Conservation (phyloP, 371 early-diverging fungal species). For the Mortierella sp. region DNA sequence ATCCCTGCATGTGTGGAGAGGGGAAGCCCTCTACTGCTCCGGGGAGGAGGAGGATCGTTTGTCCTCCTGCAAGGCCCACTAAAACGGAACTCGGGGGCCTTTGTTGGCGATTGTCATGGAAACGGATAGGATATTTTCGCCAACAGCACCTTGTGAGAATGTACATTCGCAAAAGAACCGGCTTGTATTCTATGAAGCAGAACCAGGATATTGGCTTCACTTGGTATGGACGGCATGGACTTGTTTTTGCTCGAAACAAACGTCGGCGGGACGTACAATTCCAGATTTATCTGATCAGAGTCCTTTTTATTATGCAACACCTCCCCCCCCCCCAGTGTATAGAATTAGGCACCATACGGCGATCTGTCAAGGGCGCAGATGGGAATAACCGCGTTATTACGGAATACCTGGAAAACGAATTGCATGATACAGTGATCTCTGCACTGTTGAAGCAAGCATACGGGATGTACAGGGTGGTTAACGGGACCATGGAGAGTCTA, state of each 20-base stretch:
- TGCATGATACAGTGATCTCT: slow-evolving; percentile 67
- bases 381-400: slow-evolving; percentile 67
- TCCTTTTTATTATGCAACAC: neutral
- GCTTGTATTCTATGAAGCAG: slow-evolving; percentile 73
- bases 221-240: slow-evolving; percentile 53
- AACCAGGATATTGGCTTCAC: slow-evolving; percentile 81
- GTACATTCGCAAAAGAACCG: slow-evolving; percentile 80
- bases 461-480: slow-evolving; percentile 69
- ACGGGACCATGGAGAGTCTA: slow-evolving; percentile 32
- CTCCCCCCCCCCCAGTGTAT: slow-evolving; percentile 69
- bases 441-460: slow-evolving; percentile 66
- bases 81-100: too few species aligned
- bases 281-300: neutral
- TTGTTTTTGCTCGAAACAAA: too few species aligned
- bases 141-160: slow-evolving; percentile 68
- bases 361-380: slow-evolving; percentile 63
- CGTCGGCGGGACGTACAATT: too few species aligned
- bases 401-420: slow-evolving; percentile 69
- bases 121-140: slow-evolving; percentile 70
- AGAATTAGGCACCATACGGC: slow-evolving; percentile 63
- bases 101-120: neutral
- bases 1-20: neutral
- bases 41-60: too few species aligned
- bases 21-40: too few species aligned
- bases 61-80: too few species aligned